Evolutionary conservation across 495 filamentous ascomycete genomes (phyloP), one percentile per base, ranked within the genome.

Genomic region (Xylaria intraflava): DNA sequence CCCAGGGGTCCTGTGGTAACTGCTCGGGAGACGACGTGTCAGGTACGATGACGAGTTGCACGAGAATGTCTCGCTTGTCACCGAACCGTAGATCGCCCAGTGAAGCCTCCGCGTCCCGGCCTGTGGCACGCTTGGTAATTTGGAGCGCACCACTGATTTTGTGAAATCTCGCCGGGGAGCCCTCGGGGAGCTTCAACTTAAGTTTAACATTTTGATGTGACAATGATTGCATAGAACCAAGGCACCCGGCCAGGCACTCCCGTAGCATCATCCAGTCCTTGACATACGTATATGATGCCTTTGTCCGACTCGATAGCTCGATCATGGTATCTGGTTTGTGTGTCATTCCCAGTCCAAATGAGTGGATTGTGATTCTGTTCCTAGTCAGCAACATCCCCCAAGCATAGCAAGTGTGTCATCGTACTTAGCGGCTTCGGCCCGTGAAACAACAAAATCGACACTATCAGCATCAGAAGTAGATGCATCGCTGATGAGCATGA

Each of bases 181-280:
- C 93, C 69, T 99, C 93, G 0, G 93, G 93, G 1, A 99, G 76
- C 38, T 87, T 86, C 31, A 99, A 83, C 75, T 95, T 97, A 44
- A 99, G 79, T 71, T 96, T 97, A 51, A 92, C 93, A 65, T 97
- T 99, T 67, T 97, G 94, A 70, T 99, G 93, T n/a, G 94, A 97
- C 17, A 89, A 85, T 0, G 88, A 90, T 69, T 99, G 93, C 60
- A 97, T 75, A n/a, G 90, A 83, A 36, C 93, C 93, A 31, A 99
- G 71, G 65, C 94, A 97, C 22, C 93, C 93, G 16, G 93, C 94
- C 42, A 97, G 79, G 69, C 94, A 99, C 68, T 99, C 93, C 17
- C 93, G 84, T 29, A 99, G 78, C 91, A 96, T 97, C 93, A 97
- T 99, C 93, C 93, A 99, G 66, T 99, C 93, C 69, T 97, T 97